A percentile compares a stretch with the other conserved stretches of the same genome.
Conservation (phyloP, 2,329 filamentous ascomycete species). For the Hortaea werneckii region DNA sequence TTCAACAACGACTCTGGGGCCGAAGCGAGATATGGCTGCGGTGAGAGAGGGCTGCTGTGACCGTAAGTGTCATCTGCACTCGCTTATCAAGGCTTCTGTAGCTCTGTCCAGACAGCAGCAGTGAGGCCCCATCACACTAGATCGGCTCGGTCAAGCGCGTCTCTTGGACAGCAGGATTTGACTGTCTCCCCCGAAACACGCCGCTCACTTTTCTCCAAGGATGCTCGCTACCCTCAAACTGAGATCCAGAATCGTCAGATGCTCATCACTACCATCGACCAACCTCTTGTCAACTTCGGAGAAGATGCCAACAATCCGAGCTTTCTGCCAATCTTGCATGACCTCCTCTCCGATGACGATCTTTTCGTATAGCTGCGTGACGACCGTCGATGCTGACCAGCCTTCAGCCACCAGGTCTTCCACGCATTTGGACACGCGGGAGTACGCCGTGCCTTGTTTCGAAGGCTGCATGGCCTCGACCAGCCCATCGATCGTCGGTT, state of each 20-base stretch:
- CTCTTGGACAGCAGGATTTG: no score
- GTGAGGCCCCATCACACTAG: no score
- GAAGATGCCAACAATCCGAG: conserved; percentile 78
- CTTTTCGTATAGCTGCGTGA: conserved; percentile 74
- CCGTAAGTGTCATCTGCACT: no score
- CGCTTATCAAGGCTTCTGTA: no score
- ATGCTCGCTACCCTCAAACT: conserved; percentile 54
- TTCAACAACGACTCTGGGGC: no score
- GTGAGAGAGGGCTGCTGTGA: no score
- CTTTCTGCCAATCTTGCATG: conserved; percentile 68
- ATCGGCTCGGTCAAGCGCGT: no score
- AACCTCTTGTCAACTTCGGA: conserved; percentile 91
- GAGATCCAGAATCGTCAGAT: conserved; percentile 80
- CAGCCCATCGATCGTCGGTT: conserved; percentile 58
- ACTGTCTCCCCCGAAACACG: no score
- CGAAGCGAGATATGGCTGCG: no score
- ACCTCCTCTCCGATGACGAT: conserved; percentile 70
- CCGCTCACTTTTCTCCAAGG: no score
- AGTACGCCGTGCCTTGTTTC: conserved; percentile 50
- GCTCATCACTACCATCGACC: conserved; percentile 90
- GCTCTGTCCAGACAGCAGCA: no score
- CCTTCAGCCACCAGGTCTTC: conserved; percentile 91
- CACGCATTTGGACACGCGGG: conserved; percentile 64
- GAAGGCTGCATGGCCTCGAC: conserved; percentile 60
- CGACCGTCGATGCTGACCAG: conserved; percentile 86